Percentiles rank a stretch among this genome's conserved stretches.
phyloP scores from a whole-genome alignment of 805 yeast genomes.

The Kazachstania psychrophila region DNA sequence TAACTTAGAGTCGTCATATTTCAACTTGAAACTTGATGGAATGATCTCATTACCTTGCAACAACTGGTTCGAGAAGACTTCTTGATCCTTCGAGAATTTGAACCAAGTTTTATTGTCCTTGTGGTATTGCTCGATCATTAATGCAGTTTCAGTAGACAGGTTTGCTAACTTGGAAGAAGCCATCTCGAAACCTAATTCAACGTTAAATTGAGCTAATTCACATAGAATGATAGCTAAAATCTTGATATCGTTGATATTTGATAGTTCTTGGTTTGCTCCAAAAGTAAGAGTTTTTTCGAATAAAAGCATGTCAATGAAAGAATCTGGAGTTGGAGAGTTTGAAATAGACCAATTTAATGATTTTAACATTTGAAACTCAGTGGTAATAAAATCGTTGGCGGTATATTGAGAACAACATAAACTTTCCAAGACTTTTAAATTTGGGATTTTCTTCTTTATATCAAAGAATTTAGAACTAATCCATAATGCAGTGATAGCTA shows the following conservation, averaged over 20 bases:
- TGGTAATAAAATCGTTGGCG: conserved; percentile 46
- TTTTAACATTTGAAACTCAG: conserved; percentile 59
- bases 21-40: conserved; percentile 26
- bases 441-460: conserved; percentile 53
- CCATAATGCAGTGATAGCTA: conserved; percentile 85
- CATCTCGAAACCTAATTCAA: conserved; percentile 41
- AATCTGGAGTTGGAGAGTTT: conserved; percentile 40
- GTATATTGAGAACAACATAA: conserved; percentile 51
- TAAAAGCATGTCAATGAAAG: conserved; percentile 49
- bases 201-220: conserved; percentile 56
- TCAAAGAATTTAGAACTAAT: conserved; percentile 76
- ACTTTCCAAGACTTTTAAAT: conserved; percentile 42
- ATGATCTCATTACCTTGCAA: conserved; percentile 4
- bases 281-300: conserved; percentile 5
- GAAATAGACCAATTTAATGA: conserved; percentile 56
- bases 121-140: not conserved
- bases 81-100: not conserved
- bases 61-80: not conserved
- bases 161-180: conserved; percentile 1
- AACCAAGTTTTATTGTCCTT: not conserved
- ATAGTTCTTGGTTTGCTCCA: not conserved
- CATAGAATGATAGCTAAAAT: conserved; percentile 52
- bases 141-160: conserved; percentile 21
- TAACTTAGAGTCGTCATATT: conserved; percentile 11
- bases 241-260: conserved; percentile 38